phyloP scores from a whole-genome alignment of 768 basidiomycete genomes.

The Tephrocybe sp. region DNA sequence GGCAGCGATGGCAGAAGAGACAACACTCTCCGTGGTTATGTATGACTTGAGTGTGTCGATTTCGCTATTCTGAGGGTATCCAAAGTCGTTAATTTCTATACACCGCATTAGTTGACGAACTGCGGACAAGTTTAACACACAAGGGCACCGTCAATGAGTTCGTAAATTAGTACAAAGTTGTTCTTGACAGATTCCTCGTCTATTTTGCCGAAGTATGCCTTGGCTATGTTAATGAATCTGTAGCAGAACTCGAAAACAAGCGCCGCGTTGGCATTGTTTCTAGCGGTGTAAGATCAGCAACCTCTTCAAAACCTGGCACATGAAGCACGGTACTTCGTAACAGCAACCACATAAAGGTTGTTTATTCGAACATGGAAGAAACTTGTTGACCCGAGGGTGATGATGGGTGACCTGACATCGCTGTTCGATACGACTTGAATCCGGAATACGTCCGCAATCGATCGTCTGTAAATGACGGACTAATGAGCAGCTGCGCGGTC shows the following conservation, averaged over 20 bases:
- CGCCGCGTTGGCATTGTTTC: constrained; percentile 96
- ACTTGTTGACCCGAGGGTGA: constrained; percentile 95
- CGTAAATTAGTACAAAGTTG: constrained; percentile 98
- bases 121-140: background rate
- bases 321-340: constrained; percentile 73
- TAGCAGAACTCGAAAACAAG: constrained; percentile 98
- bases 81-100: constrained; percentile 94
- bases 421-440: constrained; percentile 99
- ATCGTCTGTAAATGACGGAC: constrained; percentile 55
- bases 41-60: constrained; percentile 96
- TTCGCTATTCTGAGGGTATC: constrained; percentile 98
- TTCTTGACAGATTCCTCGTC: constrained; percentile 99
- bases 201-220: constrained; percentile 96
- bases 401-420: constrained; percentile 94
- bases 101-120: constrained; percentile 3
- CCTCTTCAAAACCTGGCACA: background rate
- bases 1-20: constrained; percentile 79
- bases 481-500: background rate
- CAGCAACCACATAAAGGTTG: constrained; percentile 93
- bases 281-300: constrained; percentile 28
- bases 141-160: constrained; percentile 87
- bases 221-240: constrained; percentile 90
- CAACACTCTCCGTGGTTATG: constrained; percentile 96
- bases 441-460: constrained; percentile 96
- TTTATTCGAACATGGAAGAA: constrained; percentile 98